Base-by-base conservation (phyloP, 768 basidiomycete species). In the Hebeloma cylindrosporum region DNA sequence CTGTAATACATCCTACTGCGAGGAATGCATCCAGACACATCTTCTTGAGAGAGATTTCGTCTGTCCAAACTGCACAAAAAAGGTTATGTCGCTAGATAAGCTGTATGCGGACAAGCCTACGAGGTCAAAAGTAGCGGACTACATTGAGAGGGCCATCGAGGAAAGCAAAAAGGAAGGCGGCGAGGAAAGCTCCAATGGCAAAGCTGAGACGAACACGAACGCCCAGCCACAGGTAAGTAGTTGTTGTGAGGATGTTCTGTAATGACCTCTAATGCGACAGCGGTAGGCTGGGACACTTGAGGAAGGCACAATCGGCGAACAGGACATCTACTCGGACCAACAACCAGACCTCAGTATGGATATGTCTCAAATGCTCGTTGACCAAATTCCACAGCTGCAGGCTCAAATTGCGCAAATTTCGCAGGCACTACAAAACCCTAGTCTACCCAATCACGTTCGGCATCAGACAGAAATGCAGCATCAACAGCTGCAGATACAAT, bases 1-100 rank as follows among this genome's bases (percentile, higher is more conserved):
- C 68, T 98, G 95, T 72, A 81, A 79, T 54, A 90, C 85, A 30
- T 60, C 78, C 9, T 99, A 89, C 67, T 97, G 95, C 75, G 94
- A 98, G 68, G 95, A 98, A 65, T 97, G 95, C 69, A 89, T 99
- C 51, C 89, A 94, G 64, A 93, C 89, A 31, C 79, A 94, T 66
- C 74, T 99, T 39, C 79, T 95, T 52, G 95, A 98, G 64, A 83
- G 90, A 66, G 93, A 96, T 71, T 98, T 98, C 65, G 71, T 86
- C 45, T 98, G 95, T 67, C 94, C 92, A 6, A 82, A 83, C 54
- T 98, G 96, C 65, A 77, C 81, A 51, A 85, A 85, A 66, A 93
- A 88, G 69, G 81, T 98, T 48, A 77, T 85, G 3, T 93, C 88
- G 26, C 70, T 98, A 57, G 93, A 96, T 72, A 90, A 90, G 66